A percentile compares a stretch with the other conserved stretches of the same genome.
Conservation (phyloP, 2,329 filamentous ascomycete genomes). For the Plenodomus tracheiphilus region DNA sequence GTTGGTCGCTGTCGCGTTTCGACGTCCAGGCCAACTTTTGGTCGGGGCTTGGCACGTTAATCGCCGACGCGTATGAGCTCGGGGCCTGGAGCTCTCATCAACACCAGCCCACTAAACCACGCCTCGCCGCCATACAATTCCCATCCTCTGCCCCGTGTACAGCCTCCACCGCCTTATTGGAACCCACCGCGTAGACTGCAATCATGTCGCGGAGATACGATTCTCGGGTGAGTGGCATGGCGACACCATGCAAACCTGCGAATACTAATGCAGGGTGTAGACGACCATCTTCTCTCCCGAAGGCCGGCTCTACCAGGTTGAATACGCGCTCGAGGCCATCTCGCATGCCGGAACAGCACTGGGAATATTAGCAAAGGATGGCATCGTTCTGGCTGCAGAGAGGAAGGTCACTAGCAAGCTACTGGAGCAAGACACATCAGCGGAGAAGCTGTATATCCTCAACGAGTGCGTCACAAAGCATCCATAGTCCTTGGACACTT, state of each 20-base stretch:
- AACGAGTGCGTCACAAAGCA: constrained; percentile 74
- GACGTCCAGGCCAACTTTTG: constrained; percentile 14
- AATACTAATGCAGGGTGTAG: constrained; percentile 53
- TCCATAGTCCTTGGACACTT: constrained; percentile 8
- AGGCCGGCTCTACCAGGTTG: constrained; percentile 96
- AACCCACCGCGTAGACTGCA: constrained; percentile 11
- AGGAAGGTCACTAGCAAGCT: constrained; percentile 99
- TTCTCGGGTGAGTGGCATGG: constrained; percentile 72
- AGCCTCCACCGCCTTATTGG: constrained; percentile 5
- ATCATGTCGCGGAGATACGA: constrained; percentile 96
- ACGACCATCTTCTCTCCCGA: constrained; percentile 99
- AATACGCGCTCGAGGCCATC: constrained; percentile 98
- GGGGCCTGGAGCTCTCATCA: constrained; percentile 43
- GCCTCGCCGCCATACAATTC: constrained; percentile 20
- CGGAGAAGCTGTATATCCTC: constrained; percentile 98
- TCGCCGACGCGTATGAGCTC: constrained; percentile 43
- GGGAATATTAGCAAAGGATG: constrained; percentile 95
- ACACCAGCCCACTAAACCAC: constrained; percentile 27
- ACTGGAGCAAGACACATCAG: constrained; percentile 97
- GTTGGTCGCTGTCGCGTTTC: constrained; percentile 10
- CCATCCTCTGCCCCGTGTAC: constrained; percentile 14
- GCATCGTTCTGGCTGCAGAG: constrained; percentile 96
- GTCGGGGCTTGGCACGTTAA: constrained; percentile 31
- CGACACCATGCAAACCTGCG: constrained; percentile 1
- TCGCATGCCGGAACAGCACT: constrained; percentile 97